Percentiles rank a stretch among this genome's conserved stretches.
phyloP scores from a whole-genome alignment of 2,329 filamentous ascomycete genomes.

The Penicillium paneum region DNA sequence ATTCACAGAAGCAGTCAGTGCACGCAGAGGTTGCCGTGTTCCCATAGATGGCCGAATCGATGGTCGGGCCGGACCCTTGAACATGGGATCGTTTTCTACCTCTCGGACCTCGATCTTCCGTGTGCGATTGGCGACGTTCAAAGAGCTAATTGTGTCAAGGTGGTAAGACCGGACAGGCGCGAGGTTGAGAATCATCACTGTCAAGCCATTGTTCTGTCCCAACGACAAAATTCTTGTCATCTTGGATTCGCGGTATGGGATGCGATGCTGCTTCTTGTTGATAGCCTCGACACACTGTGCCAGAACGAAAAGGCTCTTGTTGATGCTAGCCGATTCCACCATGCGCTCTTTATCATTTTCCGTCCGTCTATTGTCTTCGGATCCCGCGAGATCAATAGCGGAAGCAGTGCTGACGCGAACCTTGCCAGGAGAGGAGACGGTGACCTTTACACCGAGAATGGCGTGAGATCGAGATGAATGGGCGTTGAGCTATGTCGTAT shows the following conservation, averaged over 20 bases:
- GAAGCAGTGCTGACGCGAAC: constrained; percentile 78
- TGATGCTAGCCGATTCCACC: constrained; percentile 94
- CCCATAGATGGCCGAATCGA: constrained; percentile 42
- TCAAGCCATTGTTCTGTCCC: constrained; percentile 92
- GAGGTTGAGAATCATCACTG: constrained; percentile 93
- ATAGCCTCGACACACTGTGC: constrained; percentile 96
- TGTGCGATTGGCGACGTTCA: constrained; percentile 91
- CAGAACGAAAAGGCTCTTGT: constrained; percentile 92
- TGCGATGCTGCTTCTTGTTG: constrained; percentile 67
- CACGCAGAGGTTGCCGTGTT: constrained; percentile 72
- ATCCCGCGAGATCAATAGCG: constrained; percentile 91
- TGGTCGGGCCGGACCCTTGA: constrained; percentile 68
- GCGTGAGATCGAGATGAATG: constrained; percentile 88
- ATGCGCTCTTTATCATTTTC: constrained; percentile 90
- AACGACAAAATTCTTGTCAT: constrained; percentile 93
- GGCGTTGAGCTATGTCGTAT: constrained; percentile 64
- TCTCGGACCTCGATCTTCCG: constrained; percentile 96
- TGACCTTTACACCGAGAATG: constrained; percentile 84
- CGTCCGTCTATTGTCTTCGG: constrained; percentile 90
- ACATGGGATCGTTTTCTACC: constrained; percentile 91
- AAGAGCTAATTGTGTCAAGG: constrained; percentile 84
- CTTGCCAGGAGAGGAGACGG: constrained; percentile 67
- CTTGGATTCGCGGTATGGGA: constrained; percentile 92
- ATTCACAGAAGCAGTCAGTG: constrained; percentile 72
- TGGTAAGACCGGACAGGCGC: constrained; percentile 90